Conservation (phyloP, 1,139 yeast species). For the Lodderomyces pseudojiufengensis region DNA sequence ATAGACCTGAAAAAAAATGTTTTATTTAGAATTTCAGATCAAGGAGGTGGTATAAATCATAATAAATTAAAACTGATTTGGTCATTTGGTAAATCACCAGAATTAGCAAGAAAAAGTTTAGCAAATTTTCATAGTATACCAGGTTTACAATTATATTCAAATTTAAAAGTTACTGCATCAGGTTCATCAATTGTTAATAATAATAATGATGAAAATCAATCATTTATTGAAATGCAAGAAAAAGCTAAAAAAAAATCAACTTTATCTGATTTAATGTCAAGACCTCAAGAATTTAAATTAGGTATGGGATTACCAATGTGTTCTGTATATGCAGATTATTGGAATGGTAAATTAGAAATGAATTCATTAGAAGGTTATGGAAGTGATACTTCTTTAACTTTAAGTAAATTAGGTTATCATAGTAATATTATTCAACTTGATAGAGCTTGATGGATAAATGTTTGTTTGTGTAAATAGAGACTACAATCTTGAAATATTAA, state of each 20-base stretch:
- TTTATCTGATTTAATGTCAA: slow-evolving; percentile 48
- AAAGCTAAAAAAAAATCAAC: slow-evolving; percentile 35
- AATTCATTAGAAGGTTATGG: slow-evolving; percentile 89
- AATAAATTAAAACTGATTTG: slow-evolving; percentile 62
- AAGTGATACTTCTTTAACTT: slow-evolving; percentile 75
- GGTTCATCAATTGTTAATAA: slow-evolving; percentile 33
- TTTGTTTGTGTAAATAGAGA: background rate
- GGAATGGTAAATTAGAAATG: slow-evolving; percentile 88
- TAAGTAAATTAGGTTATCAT: slow-evolving; percentile 73
- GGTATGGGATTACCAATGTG: slow-evolving; percentile 93
- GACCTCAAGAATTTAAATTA: slow-evolving; percentile 70
- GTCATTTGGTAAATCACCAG: slow-evolving; percentile 77
- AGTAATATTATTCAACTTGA: slow-evolving; percentile 67
- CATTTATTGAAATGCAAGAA: slow-evolving; percentile 37
- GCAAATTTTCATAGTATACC: slow-evolving; percentile 67
- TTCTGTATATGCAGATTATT: slow-evolving; percentile 87
- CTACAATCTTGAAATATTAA: too few species aligned
- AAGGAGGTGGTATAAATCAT: slow-evolving; percentile 79
- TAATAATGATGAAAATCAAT: slow-evolving; percentile 13
- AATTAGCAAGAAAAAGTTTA: slow-evolving; percentile 51
- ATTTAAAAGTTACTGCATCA: slow-evolving; percentile 36
- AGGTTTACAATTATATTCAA: slow-evolving; percentile 46
- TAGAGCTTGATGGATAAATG: slow-evolving; percentile 41
- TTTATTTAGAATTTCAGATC: slow-evolving; percentile 77
- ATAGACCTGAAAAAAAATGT: slow-evolving; percentile 64